Evolutionary conservation across 208 protist species (phyloP).

Genomic region (Trypanosoma grayi): DNA sequence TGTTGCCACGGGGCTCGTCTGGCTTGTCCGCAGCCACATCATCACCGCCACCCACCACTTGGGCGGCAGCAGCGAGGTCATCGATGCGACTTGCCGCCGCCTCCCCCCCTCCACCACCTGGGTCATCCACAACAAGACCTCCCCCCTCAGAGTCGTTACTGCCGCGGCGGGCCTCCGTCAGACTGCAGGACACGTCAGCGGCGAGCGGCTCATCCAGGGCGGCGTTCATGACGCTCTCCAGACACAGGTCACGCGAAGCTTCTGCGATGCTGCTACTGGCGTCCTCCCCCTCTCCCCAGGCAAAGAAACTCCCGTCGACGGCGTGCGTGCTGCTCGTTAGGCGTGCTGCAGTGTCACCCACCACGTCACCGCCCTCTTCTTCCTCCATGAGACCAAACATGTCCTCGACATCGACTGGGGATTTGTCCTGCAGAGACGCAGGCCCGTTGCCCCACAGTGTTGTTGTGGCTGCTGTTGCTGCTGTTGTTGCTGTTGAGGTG

Average conservation of each 20-base stretch:
- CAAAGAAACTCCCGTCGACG: background rate
- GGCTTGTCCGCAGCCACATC: too few species aligned
- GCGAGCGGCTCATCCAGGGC: constrained; percentile 2
- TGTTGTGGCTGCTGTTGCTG: background rate
- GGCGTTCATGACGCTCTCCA: constrained; percentile 16
- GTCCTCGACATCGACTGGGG: constrained; percentile 18
- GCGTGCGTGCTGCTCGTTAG: background rate
- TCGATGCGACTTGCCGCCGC: too few species aligned
- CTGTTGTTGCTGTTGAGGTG: background rate
- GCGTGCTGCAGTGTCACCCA: background rate
- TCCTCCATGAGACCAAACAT: constrained; percentile 20
- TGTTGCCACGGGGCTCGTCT: too few species aligned
- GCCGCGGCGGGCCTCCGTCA: background rate
- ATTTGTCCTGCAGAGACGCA: background rate
- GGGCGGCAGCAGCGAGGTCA: too few species aligned
- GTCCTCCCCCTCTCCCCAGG: constrained; percentile 2
- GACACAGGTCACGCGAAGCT: constrained; percentile 2
- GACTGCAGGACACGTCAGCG: background rate
- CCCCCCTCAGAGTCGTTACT: background rate
- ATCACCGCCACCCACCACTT: too few species aligned
- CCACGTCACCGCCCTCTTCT: background rate
- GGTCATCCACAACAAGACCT: too few species aligned
- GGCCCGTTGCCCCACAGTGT: background rate
- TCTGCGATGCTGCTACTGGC: background rate
- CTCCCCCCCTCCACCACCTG: too few species aligned